Evolutionary conservation across 345 rosid species (phyloP).

Genomic region (Salix arbutifolia): DNA sequence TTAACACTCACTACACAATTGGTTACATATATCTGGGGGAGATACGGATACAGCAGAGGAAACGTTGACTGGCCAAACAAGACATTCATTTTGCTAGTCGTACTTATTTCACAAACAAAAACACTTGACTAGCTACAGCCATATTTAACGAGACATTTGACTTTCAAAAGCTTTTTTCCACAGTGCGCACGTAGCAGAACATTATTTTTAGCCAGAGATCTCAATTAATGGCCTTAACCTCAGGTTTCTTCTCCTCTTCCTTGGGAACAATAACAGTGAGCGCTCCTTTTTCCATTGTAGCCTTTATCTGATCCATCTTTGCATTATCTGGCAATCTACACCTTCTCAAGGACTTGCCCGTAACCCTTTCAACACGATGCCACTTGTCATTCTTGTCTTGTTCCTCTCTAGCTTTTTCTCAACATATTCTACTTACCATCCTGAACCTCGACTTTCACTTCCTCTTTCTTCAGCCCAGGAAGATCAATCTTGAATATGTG

Average conservation of each 20-base stretch:
- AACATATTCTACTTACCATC: neutral
- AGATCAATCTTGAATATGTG: neutral
- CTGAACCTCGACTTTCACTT: neutral
- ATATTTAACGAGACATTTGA: no score
- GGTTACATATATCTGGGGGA: no score
- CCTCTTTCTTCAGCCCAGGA: constrained; percentile 7
- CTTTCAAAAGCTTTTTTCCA: no score
- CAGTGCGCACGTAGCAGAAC: no score
- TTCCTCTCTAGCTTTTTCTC: neutral
- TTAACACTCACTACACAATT: no score
- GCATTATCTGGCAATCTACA: constrained; percentile 9
- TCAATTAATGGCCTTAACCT: neutral
- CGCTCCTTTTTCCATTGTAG: constrained; percentile 1
- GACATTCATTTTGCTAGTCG: no score
- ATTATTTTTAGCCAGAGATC: neutral
- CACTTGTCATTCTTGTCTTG: constrained; percentile 1
- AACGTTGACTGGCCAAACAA: no score
- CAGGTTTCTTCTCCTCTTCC: neutral
- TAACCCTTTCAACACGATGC: neutral
- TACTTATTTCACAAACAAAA: no score
- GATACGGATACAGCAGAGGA: no score
- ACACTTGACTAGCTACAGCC: no score
- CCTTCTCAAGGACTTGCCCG: constrained; percentile 1
- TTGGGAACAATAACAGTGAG: neutral
- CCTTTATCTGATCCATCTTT: neutral